Evolutionary conservation across 2,329 filamentous ascomycete genomes (phyloP), one percentile per base, ranked within the genome.

Genomic region (Plenodomus lindquistii): DNA sequence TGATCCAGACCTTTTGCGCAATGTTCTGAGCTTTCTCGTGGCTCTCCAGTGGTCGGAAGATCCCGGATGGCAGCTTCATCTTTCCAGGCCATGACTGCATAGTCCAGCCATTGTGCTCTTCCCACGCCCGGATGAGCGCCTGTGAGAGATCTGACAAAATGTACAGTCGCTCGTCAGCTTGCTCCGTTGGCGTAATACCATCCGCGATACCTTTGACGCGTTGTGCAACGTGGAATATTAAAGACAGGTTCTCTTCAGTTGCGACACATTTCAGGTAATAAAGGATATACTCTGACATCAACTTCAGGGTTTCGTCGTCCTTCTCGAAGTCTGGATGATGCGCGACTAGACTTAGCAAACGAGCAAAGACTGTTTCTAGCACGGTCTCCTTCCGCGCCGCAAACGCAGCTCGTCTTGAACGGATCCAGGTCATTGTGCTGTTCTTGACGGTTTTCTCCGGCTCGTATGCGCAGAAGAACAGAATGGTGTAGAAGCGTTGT

Each of bases 381-480:
- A 88, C 80, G 9, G 80, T 84, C 24, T 76, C 73, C 48, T 76
- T 71, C 58, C 73, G 73, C 42, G 79, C 75, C 2, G 79, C 74
- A 64, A 89, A 89, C 45, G 82, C 80, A 17, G 85, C 83, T 8
- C 87, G 85, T 13, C 92, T 85, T 37, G 92, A 93, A 42, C 89
- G 86, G 42, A 97, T 84, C 92, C 94, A 99, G 0, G 90, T 96
- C 53, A 89, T 84, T 2, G 90, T 86, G 36, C 87, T 84, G 41
- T 84, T 84, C 68, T 86, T 89, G 67, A 96, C 82, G 15, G 83
- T 81, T n/a, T 76, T 69, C 31, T 85, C 82, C 0, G 93, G 94
- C 73, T 99, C 94, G 68, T 94, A 97, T 1, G 94, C 93, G 24
- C 91, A 87, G 37, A 97, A 77, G 75, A 97, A 97, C 5, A 96